Conservation (phyloP, 1,284 basidiomycete genomes). For the Papiliotrema fonsecae region DNA sequence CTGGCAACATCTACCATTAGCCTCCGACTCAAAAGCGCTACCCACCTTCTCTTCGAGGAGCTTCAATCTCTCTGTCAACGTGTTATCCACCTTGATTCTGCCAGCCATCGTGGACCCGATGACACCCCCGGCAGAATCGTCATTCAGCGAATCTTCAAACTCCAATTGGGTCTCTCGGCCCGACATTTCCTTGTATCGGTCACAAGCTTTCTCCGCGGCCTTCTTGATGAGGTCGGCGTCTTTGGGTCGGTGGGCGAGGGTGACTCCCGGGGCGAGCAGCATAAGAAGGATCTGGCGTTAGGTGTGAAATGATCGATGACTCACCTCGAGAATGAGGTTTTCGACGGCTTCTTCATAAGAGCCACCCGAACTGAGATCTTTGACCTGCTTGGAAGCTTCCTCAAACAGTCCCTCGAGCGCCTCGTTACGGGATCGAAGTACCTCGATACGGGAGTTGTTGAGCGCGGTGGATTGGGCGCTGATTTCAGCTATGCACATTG, state of each 20-base stretch:
- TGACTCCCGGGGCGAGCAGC: constrained; percentile 65
- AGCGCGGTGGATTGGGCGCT: constrained; percentile 94
- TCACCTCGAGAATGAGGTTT: constrained; percentile 72
- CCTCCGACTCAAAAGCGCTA: neutral
- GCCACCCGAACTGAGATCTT: constrained; percentile 63
- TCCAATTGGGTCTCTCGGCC: constrained; percentile 62
- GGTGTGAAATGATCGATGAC: constrained; percentile 11
- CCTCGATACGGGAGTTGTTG: constrained; percentile 88
- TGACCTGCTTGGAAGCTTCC: constrained; percentile 61
- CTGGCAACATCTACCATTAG: constrained; percentile 72
- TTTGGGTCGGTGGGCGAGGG: constrained; percentile 40
- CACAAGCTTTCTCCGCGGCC: constrained; percentile 27
- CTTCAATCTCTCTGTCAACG: constrained; percentile 78
- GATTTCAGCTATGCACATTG: constrained; percentile 1
- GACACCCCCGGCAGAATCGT: constrained; percentile 79
- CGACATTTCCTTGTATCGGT: constrained; percentile 52
- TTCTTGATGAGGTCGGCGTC: constrained; percentile 38
- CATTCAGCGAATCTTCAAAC: constrained; percentile 63
- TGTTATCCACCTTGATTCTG: constrained; percentile 85
- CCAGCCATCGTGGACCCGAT: constrained; percentile 65
- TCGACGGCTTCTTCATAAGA: constrained; percentile 75
- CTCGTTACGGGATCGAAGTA: constrained; percentile 89
- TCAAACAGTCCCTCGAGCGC: constrained; percentile 85
- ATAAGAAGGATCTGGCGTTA: constrained; percentile 52
- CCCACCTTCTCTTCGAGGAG: constrained; percentile 80